phyloP scores from a whole-genome alignment of 768 basidiomycete genomes.

The Coprinopsis cinerea region DNA sequence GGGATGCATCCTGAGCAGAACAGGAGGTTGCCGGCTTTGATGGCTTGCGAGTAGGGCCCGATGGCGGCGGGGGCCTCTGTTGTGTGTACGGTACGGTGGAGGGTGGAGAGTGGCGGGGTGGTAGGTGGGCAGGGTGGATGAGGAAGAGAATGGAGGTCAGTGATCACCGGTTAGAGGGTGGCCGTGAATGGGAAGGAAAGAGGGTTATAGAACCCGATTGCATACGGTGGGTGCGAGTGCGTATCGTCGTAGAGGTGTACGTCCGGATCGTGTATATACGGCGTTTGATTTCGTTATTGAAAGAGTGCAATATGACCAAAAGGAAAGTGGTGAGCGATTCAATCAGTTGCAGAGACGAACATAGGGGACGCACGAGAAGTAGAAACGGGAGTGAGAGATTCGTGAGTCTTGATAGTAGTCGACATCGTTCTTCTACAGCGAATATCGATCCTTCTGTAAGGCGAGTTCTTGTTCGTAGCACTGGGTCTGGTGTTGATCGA shows the following conservation, averaged over 20 bases:
- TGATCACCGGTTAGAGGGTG: too few relatives aligned
- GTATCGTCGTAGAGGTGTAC: too few relatives aligned
- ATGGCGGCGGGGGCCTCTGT: slow-evolving; percentile 73
- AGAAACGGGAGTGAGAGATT: slow-evolving; percentile 34
- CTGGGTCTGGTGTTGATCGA: too few relatives aligned
- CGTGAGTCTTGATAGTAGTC: slow-evolving; percentile 29
- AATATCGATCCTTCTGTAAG: not conserved
- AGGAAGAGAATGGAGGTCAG: not conserved
- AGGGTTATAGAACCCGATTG: too few relatives aligned
- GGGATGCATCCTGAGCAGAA: slow-evolving; percentile 91
- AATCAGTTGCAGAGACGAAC: not conserved
- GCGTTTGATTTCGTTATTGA: too few relatives aligned
- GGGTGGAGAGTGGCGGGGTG: too few relatives aligned
- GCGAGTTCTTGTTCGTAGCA: not conserved
- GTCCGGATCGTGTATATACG: too few relatives aligned
- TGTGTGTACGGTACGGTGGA: not conserved
- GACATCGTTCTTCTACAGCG: slow-evolving; percentile 24
- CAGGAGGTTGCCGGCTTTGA: slow-evolving; percentile 77
- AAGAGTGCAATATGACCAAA: too few relatives aligned
- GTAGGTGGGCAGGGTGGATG: not conserved
- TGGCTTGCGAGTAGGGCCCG: slow-evolving; percentile 85
- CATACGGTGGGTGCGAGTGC: too few relatives aligned
- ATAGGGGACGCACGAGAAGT: slow-evolving; percentile 31
- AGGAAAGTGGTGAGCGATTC: not conserved
- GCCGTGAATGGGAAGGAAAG: too few relatives aligned